Conservation (phyloP, 257 asterid genomes). For the Capsicum rhomboideum region DNA sequence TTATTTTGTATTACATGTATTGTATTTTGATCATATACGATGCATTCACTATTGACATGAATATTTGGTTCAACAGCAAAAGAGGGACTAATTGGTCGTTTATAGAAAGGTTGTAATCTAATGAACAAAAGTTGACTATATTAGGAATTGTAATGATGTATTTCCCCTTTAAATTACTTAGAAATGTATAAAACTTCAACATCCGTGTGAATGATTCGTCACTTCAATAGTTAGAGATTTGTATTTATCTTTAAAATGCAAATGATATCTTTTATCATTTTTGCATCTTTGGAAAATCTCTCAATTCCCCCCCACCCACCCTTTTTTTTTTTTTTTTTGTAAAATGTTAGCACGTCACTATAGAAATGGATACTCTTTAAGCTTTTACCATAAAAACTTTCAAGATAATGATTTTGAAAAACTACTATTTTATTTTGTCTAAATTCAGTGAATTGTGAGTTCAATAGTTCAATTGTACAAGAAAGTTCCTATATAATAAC, state of each 20-base stretch:
- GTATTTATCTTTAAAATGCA: background rate
- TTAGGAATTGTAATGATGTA: background rate
- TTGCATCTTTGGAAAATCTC: background rate
- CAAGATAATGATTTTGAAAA: background rate
- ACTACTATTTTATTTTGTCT: no score
- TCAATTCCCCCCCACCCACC: background rate
- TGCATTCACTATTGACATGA: no score
- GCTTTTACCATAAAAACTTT: background rate
- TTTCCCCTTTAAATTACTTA: no score
- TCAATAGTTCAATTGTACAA: background rate
- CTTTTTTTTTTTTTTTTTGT: background rate
- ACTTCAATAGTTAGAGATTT: no score
- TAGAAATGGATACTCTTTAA: background rate
- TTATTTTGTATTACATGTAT: no score
- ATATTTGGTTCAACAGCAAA: no score
- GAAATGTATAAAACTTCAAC: no score
- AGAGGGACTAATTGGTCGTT: background rate
- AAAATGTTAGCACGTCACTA: background rate
- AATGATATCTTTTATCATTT: background rate
- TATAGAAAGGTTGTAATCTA: background rate
- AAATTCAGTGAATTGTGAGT: background rate
- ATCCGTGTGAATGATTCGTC: no score
- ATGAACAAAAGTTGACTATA: background rate
- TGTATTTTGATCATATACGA: no score
- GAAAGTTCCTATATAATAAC: background rate